Evolutionary conservation across 2,329 filamentous ascomycete species (phyloP).

Genomic region (Penicillium crustosum): DNA sequence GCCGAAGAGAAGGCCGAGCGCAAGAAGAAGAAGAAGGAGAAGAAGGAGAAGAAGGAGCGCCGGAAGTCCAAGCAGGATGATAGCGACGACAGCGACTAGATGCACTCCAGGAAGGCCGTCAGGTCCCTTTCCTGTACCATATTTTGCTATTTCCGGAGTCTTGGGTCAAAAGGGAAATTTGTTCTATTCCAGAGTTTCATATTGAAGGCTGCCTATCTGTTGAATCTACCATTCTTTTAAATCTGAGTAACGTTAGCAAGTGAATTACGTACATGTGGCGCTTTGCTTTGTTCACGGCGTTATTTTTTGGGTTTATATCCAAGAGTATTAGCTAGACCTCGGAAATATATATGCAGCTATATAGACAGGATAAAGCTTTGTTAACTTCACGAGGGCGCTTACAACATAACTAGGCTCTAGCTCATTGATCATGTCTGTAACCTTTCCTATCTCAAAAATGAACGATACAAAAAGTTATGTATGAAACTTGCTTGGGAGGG

Average conservation of each 20-base stretch:
- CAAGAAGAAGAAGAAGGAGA: conserved; percentile 55
- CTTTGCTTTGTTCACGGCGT: background rate
- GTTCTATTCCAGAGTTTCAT: conserved; percentile 30
- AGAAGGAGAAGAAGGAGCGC: conserved; percentile 61
- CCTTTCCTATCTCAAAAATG: too few relatives aligned
- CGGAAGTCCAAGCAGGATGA: conserved; percentile 84
- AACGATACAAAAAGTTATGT: too few relatives aligned
- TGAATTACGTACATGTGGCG: background rate
- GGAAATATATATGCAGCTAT: background rate
- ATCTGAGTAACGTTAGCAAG: background rate
- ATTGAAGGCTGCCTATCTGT: conserved; percentile 22
- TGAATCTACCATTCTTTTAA: conserved; percentile 10
- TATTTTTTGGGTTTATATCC: background rate
- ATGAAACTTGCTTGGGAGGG: too few relatives aligned
- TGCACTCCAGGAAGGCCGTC: conserved; percentile 28
- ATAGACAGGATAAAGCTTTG: background rate
- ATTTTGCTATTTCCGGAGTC: conserved; percentile 41
- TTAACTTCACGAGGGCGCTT: background rate
- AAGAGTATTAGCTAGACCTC: background rate
- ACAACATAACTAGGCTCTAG: too few relatives aligned
- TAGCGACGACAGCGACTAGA: conserved; percentile 53
- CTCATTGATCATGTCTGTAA: background rate
- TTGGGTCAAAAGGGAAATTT: conserved; percentile 40
- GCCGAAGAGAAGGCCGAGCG: conserved; percentile 50
- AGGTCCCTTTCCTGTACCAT: conserved; percentile 43